These are phyloP conservation scores for Novymonas esmeraldas DNA, from an alignment of 208 protist genomes.

Conservation along the genomic window DNA sequence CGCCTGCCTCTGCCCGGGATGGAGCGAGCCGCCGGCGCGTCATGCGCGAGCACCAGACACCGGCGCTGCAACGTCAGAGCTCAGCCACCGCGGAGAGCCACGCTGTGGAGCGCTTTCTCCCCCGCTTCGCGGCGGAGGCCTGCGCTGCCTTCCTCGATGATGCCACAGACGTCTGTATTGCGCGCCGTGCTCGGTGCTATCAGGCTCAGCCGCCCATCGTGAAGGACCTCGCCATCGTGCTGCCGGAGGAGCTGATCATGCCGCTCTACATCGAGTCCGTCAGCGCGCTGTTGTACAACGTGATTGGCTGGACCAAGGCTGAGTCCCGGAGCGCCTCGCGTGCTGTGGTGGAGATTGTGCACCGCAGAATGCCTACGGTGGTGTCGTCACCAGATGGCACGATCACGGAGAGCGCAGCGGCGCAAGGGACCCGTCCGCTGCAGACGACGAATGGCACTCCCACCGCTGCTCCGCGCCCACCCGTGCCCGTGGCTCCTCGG, in stretches of 20 bases:
- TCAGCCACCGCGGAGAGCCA: constrained; percentile 4
- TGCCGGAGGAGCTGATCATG: constrained; percentile 43
- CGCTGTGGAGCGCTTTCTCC: constrained; percentile 35
- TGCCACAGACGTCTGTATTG: constrained; percentile 32
- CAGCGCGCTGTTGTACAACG: constrained; percentile 46
- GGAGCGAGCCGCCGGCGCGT: constrained; percentile 2
- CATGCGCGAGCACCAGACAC: background rate
- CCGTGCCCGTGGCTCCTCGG: too few relatives aligned
- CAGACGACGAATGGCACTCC: background rate
- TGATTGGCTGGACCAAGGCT: constrained; percentile 52
- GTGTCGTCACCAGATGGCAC: constrained; percentile 3
- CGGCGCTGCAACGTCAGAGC: background rate
- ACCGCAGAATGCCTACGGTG: constrained; percentile 27
- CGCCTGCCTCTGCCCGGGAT: background rate
- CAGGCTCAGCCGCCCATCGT: constrained; percentile 43
- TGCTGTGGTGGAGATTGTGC: constrained; percentile 35
- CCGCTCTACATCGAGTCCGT: constrained; percentile 48
- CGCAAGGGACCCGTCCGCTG: background rate
- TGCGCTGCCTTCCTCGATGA: constrained; percentile 63
- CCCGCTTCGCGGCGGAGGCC: constrained; percentile 41
- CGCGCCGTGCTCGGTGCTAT: constrained; percentile 39
- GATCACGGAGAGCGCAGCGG: background rate
- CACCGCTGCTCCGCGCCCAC: too few relatives aligned
- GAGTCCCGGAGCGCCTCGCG: constrained; percentile 33
- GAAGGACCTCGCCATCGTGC: constrained; percentile 26